These are phyloP conservation scores for Nymphaea colorata DNA, from an alignment of 164 flowering plant genomes.

Conservation along the genomic window DNA sequence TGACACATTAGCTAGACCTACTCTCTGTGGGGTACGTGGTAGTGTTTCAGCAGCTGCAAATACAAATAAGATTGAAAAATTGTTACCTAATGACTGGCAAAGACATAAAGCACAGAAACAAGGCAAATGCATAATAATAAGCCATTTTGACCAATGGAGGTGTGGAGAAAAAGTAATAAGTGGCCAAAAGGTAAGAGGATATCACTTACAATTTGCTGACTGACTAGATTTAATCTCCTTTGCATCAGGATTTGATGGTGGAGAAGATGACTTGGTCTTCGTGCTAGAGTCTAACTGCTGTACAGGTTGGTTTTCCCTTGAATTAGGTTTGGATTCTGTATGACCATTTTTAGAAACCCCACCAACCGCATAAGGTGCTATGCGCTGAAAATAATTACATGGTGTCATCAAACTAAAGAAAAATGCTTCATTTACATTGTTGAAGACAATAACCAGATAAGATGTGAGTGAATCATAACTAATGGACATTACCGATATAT, in stretches of 20 bases:
- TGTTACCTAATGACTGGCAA: no score
- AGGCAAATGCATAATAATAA: no score
- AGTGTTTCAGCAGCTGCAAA: slow-evolving; percentile 51
- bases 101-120: no score
- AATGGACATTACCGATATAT: slow-evolving; percentile 55
- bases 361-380: slow-evolving; percentile 63
- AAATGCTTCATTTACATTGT: no score
- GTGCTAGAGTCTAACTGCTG: slow-evolving; percentile 35
- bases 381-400: slow-evolving; percentile 33
- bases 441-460: background rate
- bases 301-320: slow-evolving; percentile 37
- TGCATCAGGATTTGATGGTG: slow-evolving; percentile 38
- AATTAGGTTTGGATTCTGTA: slow-evolving; percentile 41
- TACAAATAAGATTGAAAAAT: background rate
- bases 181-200: background rate
- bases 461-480: background rate
- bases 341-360: slow-evolving; percentile 20
- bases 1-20: slow-evolving; percentile 24
- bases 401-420: background rate
- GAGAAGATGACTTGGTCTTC: slow-evolving; percentile 59
- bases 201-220: background rate
- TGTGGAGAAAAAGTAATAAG: background rate
- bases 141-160: no score
- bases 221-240: slow-evolving; percentile 34
- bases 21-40: slow-evolving; percentile 82